These are phyloP conservation scores for Serendipita vermifera DNA, from an alignment of 768 basidiomycete species.

Conservation along the genomic window DNA sequence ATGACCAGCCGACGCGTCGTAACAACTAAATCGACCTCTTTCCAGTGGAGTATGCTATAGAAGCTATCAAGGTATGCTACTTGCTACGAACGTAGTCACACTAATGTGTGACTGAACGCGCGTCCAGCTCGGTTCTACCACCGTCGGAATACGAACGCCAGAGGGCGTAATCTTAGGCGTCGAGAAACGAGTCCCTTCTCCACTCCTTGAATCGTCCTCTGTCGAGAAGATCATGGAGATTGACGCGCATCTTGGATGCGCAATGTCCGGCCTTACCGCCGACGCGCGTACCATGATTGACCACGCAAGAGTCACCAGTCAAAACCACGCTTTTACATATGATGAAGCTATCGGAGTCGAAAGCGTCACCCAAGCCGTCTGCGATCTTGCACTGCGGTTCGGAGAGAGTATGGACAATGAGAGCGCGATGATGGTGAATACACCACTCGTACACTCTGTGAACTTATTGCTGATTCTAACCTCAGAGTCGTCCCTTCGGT, in stretches of 20 bases:
- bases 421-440: constrained; percentile 82
- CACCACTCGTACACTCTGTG: neutral
- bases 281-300: constrained; percentile 99
- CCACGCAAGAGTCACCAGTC: constrained; percentile 92
- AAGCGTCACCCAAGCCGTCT: constrained; percentile 95
- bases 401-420: constrained; percentile 99
- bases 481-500: constrained; percentile 84
- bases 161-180: constrained; percentile 88
- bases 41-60: constrained; percentile 97
- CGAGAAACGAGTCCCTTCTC: constrained; percentile 97
- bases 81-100: neutral
- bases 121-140: constrained; percentile 86
- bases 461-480: neutral
- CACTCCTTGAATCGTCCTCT: constrained; percentile 84
- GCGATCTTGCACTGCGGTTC: constrained; percentile 91
- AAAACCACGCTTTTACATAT: constrained; percentile 93
- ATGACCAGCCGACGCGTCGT: neutral
- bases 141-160: constrained; percentile 85
- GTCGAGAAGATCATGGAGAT: constrained; percentile 99
- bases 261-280: constrained; percentile 94
- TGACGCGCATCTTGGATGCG: constrained; percentile 88
- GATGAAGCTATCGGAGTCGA: constrained; percentile 96
- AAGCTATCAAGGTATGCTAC: constrained; percentile 78
- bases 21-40: constrained; percentile 9
- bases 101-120: constrained; percentile 6